Percentiles rank a stretch among this genome's conserved stretches.
Evolutionary conservation across 768 basidiomycete species (phyloP).

Genomic region (Plicaturopsis crispa): DNA sequence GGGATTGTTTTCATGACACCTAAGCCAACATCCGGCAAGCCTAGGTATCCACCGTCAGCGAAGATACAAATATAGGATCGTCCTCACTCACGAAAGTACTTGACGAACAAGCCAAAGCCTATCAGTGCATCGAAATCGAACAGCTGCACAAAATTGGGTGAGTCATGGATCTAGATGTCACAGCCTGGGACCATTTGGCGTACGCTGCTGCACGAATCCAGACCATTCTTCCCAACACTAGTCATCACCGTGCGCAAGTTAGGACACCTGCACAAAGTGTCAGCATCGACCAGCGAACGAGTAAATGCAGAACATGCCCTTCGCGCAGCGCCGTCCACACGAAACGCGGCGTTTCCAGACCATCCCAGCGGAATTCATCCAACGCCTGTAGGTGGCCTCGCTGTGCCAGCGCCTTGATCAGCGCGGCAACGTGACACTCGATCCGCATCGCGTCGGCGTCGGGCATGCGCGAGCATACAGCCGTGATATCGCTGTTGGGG

Average conservation of each 20-base stretch:
- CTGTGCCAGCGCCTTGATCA: constrained; percentile 8
- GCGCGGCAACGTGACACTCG: constrained; percentile 7
- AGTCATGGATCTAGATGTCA: background rate
- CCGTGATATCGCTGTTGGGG: constrained; percentile 7
- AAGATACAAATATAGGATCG: too few relatives aligned
- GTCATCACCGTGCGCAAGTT: constrained; percentile 10
- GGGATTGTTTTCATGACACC: too few relatives aligned
- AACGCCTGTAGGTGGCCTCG: constrained; percentile 6
- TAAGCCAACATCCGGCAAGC: too few relatives aligned
- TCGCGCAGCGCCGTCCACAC: constrained; percentile 11
- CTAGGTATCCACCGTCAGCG: too few relatives aligned
- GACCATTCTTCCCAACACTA: constrained; percentile 11
- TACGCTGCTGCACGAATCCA: constrained; percentile 8
- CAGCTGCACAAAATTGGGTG: constrained; percentile 4
- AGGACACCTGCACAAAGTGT: constrained; percentile 13
- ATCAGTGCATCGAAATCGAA: constrained; percentile 10
- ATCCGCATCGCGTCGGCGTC: constrained; percentile 9
- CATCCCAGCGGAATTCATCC: constrained; percentile 12
- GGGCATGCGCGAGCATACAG: too few relatives aligned
- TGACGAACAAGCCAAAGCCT: constrained; percentile 11
- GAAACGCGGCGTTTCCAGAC: constrained; percentile 10
- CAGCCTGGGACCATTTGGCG: constrained; percentile 9
- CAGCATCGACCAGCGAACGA: background rate
- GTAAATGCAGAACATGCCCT: constrained; percentile 5
- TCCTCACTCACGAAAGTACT: too few relatives aligned